Conservation (phyloP, 352 stramenopile species). For the Pythium aristosporum region DNA sequence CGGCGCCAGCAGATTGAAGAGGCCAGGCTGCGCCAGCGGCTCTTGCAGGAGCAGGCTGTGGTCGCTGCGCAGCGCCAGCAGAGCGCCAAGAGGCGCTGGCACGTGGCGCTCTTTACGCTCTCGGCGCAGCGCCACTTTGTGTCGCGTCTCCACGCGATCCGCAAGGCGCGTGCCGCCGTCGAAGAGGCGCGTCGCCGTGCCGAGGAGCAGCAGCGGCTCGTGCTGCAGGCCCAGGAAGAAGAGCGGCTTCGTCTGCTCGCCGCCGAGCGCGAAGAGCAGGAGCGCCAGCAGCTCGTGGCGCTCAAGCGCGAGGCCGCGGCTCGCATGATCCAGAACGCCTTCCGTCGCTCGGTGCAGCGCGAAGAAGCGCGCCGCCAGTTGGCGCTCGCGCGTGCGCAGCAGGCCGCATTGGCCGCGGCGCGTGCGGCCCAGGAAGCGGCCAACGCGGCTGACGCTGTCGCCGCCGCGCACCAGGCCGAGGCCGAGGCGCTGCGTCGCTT, state of each 20-base stretch:
- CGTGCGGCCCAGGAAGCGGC: conserved; percentile 76
- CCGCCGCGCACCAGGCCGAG: conserved; percentile 68
- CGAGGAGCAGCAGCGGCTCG: conserved; percentile 63
- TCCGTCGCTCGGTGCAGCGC: conserved; percentile 58
- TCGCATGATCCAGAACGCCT: conserved; percentile 65
- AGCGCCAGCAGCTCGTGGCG: conserved; percentile 60
- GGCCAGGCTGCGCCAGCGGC: conserved; percentile 73
- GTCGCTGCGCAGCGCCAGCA: conserved; percentile 64
- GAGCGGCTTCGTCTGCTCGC: conserved; percentile 59
- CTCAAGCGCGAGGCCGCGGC: conserved; percentile 57
- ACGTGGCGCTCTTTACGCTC: conserved; percentile 61
- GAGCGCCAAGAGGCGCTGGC: conserved; percentile 79
- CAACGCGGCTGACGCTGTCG: conserved; percentile 67
- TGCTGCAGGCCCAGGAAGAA: conserved; percentile 67
- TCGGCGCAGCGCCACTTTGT: conserved; percentile 82
- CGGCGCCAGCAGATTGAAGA: conserved; percentile 67
- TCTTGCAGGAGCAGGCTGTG: conserved; percentile 75
- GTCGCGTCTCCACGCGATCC: conserved; percentile 75
- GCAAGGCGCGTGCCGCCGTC: conserved; percentile 73
- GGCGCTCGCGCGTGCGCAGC: conserved; percentile 66
- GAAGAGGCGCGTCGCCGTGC: conserved; percentile 73
- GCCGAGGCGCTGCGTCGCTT: conserved; percentile 75
- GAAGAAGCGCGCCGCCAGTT: conserved; percentile 72
- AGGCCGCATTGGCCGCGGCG: conserved; percentile 68
- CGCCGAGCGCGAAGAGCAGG: conserved; percentile 58